Base-by-base conservation (phyloP, 1,284 basidiomycete genomes). In the Microbotryomycetes sp. region DNA sequence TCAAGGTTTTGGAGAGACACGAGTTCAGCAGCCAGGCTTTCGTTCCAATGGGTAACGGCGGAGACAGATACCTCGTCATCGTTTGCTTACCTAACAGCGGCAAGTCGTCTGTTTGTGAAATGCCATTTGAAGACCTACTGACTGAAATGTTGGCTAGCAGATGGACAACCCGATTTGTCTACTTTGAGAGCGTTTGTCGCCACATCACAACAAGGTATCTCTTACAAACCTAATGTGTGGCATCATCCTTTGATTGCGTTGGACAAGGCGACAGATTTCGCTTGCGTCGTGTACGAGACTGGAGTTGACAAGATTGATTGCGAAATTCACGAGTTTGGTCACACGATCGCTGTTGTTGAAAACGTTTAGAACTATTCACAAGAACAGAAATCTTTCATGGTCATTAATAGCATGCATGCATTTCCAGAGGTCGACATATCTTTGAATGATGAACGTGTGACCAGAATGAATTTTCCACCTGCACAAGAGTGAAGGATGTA, bases 161-260 rank as follows among this genome's bases (percentile, higher is more conserved):
- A 92, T 70, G 88, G 87, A 73, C 79, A 80, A 69, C 92, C 92
- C 1, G 85, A 93, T 72, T 65, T 90, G 62, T 72, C 73, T 49
- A 89, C 84, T 0, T 69, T 91, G 65, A 81, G 85, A 59, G 91
- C 89, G 5, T 97, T 96, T 76, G 72, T 87, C 52, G 90, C 88
- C 0, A 84, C 80, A 48, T 80, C 83, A 4, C 81, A 83, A 1
- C 92, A 97, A 74, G 91, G 91, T 0, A 83, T 97, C 51, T 82
- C 87, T 25, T 96, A 93, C 74, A 79, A 85, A 65, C 82, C 81
- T 4, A 89, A 84, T 12, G 79, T 90, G 54, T 97, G 92, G 92
- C 92, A 91, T 89, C 70, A 71, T 36, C 74, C 74, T 4, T 57
- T 75, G 46, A 69, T 75, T 48, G 71, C 73, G 3, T 59, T 74